Evolutionary conservation across 2,329 filamentous ascomycete species (phyloP), one percentile per base, ranked within the genome.

Genomic region (Pestalotiopsis sp.): DNA sequence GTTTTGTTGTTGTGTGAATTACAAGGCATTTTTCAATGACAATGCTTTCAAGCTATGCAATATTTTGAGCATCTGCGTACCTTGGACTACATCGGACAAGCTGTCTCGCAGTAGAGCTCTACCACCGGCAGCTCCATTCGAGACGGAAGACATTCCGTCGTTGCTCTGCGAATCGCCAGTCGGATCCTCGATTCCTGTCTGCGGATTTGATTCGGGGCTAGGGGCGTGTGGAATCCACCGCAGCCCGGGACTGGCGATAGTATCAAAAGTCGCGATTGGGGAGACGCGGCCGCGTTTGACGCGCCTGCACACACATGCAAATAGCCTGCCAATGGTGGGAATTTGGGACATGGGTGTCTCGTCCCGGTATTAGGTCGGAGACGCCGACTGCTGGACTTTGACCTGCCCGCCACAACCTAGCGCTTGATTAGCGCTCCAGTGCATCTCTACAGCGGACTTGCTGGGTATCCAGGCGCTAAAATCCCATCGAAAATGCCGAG

Each of bases 1-100:
- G 7, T 35, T 35, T 2, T 35, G 30, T 35, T 35, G 30, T 35
- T 7, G 30, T 35, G 6, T 35, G 6, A 35, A 35, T 9, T 35
- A 2, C 7, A 35, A 9, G 30, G 7, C 30, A 35, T 35, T 35
- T 35, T 9, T 9, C 7, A 35, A 35, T 2, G 30, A 35, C 30
- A 35, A 9, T 2, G 30, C 30, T 9, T 35, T 35, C 30, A 57
- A 68, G 56, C 72, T 66, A 40, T 64, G 71, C 30, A 71, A 67
- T 35, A 26, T 59, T 14, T 52, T 2, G 44, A 2, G 58, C 9
- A 4, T 20, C 22, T 17, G n/a, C 58, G 13, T 66, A 66, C 64
- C 64, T 52, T 66, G 64, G 20, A 59, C 24, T 22, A 66, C 64
- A 39, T 66, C 52, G 26, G 64, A 39, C 35, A 66, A 44, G 39